Evolutionary conservation across 2,329 filamentous ascomycete genomes (phyloP), one percentile per base, ranked within the genome.

Genomic region (Fusarium camptoceras): DNA sequence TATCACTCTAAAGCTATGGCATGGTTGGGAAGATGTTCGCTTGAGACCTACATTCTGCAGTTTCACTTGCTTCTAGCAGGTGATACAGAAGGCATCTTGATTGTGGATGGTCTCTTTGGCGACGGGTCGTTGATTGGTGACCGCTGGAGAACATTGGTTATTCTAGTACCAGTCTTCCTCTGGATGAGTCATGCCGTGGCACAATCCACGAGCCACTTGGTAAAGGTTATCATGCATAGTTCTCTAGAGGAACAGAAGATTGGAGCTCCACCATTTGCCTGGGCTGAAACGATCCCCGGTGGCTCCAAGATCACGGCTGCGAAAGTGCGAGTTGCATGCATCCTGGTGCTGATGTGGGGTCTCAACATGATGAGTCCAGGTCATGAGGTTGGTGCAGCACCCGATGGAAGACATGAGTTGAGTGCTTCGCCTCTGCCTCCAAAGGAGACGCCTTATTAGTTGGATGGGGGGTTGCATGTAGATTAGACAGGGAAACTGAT

Each of bases 51-150:
- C 70, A 81, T 88, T 10, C 78, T 91, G 43, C 87, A 89, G 66
- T 85, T 85, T 72, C 89, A 91, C 74, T 81, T 89, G 51, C 88
- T 86, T 83, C 83, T 91, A 10, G 87, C 87, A 3, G 86, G 84
- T 5, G 87, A 90, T 69, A 84, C 85, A 5, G 84, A 83, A 30
- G 86, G 85, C 0, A 70, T 86, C 7, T 80, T 90, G 8, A 61
- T 74, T 4, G 44, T 76, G 14, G 73, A 71, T 16, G 34, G 58
- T 20, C 71, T 76, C 18, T 59, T 66, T 2, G 66, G 66, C 5
- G 71, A 74, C 14, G 69, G 69, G 27, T 70, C 58, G 12, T 60
- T 76, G 4, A 30, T 73, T 12, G 31, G 25, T 6, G 73, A 76
- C 31, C 63, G 75, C 5, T 75, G 74, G 74, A 61, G 71, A 18